A percentile compares a stretch with the other conserved stretches of the same genome.
phyloP scores from a whole-genome alignment of 78 protist genomes.

The Chrysochromulina tobinii region DNA sequence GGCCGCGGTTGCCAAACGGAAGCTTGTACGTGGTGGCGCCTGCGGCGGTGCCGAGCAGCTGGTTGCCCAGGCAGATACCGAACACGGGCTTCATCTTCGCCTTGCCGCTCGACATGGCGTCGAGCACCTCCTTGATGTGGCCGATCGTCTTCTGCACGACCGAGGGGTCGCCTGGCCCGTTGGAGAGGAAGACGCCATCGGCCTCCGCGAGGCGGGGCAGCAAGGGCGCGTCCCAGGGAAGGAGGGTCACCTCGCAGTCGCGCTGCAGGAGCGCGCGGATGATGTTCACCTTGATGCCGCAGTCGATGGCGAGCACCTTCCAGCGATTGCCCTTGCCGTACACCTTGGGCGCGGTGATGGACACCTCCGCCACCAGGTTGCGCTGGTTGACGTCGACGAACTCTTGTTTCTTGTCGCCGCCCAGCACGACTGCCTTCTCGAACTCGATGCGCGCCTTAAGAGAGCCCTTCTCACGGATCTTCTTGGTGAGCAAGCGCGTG shows the following conservation, averaged over 20 bases:
- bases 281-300: constrained; percentile 76
- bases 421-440: not conserved
- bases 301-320: constrained; percentile 33
- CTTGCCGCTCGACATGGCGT: not conserved
- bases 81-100: constrained; percentile 59
- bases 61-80: constrained; percentile 95
- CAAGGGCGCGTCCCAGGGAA: constrained; percentile 90
- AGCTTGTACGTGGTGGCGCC: constrained; percentile 55
- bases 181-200: constrained; percentile 88
- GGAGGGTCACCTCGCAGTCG: constrained; percentile 61
- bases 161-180: constrained; percentile 97
- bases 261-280: constrained; percentile 75
- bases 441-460: not conserved
- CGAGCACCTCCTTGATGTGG: constrained; percentile 64
- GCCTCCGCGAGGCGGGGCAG: constrained; percentile 40
- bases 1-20: constrained; percentile 92
- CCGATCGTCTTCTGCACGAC: constrained; percentile 68
- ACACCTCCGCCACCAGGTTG: constrained; percentile 61
- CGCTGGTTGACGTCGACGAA: constrained; percentile 56
- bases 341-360: not conserved
- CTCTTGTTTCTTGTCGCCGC: not conserved
- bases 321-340: not conserved
- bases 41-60: constrained; percentile 86
- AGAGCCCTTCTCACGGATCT: constrained; percentile 57
- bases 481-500: constrained; percentile 89